These are phyloP conservation scores for Fusarium mangiferae DNA, from an alignment of 2,329 filamentous ascomycete species.

Conservation along the genomic window DNA sequence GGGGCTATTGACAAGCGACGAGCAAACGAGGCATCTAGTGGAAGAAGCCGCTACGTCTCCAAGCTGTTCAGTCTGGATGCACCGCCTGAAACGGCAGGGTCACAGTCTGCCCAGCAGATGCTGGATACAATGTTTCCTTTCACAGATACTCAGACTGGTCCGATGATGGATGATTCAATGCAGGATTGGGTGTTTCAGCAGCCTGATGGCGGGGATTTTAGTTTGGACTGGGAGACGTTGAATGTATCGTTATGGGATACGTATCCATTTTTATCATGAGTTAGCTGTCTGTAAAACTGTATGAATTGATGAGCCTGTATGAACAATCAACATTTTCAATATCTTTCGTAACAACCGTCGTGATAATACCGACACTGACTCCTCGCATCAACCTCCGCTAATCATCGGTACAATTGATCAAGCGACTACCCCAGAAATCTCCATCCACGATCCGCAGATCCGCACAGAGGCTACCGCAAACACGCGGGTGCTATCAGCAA, in stretches of 20 bases:
- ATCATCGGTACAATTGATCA: background rate
- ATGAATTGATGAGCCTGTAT: background rate
- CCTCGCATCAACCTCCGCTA: background rate
- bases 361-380: background rate
- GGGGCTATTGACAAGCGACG: constrained; percentile 52
- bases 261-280: constrained; percentile 37
- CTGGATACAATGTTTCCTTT: background rate
- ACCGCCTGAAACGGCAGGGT: background rate
- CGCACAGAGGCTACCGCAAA: background rate
- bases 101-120: background rate
- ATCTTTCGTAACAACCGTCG: background rate
- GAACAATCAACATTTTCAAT: background rate
- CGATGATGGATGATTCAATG: constrained; percentile 8
- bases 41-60: constrained; percentile 39
- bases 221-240: constrained; percentile 40
- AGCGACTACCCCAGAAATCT: background rate
- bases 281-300: background rate
- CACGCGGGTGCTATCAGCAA: background rate
- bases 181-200: constrained; percentile 30
- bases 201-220: constrained; percentile 30
- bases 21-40: constrained; percentile 23
- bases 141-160: background rate
- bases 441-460: background rate
- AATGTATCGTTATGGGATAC: constrained; percentile 42
- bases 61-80: constrained; percentile 34